Evolutionary conservation across 345 rosid genomes (phyloP).

Genomic region (Eutrema yunnanense): DNA sequence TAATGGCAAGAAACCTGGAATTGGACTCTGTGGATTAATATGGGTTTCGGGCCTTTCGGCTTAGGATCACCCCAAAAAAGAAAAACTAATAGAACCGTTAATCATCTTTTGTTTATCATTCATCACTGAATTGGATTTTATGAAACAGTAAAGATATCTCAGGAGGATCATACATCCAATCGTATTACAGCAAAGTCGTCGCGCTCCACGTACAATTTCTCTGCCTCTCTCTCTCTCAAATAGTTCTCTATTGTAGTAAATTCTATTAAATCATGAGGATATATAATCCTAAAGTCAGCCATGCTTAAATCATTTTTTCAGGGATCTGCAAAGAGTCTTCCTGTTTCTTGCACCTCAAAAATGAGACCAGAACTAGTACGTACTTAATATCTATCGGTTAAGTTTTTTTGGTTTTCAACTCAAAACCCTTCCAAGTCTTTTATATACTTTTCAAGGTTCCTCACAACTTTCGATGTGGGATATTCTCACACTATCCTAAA

Average conservation of each 20-base stretch:
- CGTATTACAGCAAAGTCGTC: constrained; percentile 63
- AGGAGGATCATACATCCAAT: constrained; percentile 54
- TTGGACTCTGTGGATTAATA: no score
- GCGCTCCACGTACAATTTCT: constrained; percentile 51
- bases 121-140: neutral
- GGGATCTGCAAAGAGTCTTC: constrained; percentile 81
- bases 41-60: no score
- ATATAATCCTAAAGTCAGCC: neutral
- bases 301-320: constrained; percentile 14
- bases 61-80: no score
- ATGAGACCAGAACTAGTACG: constrained; percentile 61
- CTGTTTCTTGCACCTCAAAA: constrained; percentile 67
- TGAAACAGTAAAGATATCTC: constrained; percentile 65
- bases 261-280: neutral
- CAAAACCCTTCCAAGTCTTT: no score
- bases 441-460: no score
- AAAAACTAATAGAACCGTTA: neutral
- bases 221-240: neutral
- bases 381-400: neutral
- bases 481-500: no score
- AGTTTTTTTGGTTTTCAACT: no score
- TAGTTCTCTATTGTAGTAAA: neutral
- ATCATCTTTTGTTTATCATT: neutral
- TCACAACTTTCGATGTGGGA: no score
- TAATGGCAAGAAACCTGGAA: no score